Evolutionary conservation across 352 stramenopile species (phyloP).

Genomic region (Phytophthora capsici): DNA sequence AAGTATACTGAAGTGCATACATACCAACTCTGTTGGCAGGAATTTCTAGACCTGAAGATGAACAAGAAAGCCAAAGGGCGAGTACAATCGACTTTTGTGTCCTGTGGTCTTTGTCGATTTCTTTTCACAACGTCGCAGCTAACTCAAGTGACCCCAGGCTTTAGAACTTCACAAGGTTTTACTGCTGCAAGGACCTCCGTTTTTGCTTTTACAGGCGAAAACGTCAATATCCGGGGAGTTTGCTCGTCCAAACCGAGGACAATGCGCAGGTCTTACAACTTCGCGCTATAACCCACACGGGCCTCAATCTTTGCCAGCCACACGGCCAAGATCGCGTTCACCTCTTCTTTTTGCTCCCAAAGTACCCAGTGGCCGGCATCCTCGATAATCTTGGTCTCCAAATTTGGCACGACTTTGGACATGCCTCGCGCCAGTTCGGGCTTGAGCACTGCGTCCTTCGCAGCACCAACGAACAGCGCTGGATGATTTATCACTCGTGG

Average conservation of each 20-base stretch:
- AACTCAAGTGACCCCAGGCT: too few relatives aligned
- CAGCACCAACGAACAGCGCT: constrained; percentile 51
- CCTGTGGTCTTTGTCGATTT: too few relatives aligned
- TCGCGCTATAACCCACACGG: constrained; percentile 4
- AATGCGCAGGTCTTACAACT: constrained; percentile 14
- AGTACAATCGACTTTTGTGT: too few relatives aligned
- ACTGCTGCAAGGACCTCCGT: too few relatives aligned
- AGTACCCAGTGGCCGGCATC: constrained; percentile 54
- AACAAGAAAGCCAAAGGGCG: too few relatives aligned
- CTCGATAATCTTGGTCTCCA: constrained; percentile 40
- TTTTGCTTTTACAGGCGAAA: too few relatives aligned
- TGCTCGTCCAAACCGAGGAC: constrained; percentile 24
- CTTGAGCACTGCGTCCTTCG: constrained; percentile 52
- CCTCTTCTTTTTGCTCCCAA: constrained; percentile 51
- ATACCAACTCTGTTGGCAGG: too few relatives aligned
- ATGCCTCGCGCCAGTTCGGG: constrained; percentile 51
- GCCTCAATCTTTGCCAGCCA: constrained; percentile 35
- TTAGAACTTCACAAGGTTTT: too few relatives aligned
- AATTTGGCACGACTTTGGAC: constrained; percentile 46
- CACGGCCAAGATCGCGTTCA: constrained; percentile 45
- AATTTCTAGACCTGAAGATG: too few relatives aligned
- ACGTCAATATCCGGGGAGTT: too few relatives aligned
- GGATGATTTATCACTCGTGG: constrained; percentile 41
- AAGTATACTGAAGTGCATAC: too few relatives aligned
- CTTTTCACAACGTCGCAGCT: too few relatives aligned